Evolutionary conservation across 78 protist species (phyloP), one percentile per base, ranked within the genome.

Genomic region (Dictyostelium capitatum): DNA sequence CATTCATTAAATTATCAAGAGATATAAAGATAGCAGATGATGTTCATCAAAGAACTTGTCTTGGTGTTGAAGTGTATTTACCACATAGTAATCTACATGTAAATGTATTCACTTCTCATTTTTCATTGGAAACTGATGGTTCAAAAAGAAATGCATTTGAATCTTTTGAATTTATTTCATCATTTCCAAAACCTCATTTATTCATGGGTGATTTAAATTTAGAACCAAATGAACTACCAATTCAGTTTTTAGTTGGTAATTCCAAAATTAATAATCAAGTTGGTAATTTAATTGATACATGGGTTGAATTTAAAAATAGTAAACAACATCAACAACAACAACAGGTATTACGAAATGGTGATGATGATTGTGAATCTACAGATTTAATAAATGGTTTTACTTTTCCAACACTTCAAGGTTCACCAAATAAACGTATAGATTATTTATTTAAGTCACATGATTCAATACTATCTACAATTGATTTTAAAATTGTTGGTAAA

Each of bases 161-260:
- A 48, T 69, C 79, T 0, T 15, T 20, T 47, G 25, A 85, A 7
- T 85, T 20, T 14, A 62, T 70, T 9, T 74, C 59, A 32, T 51
- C 77, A 28, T 85, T 74, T 48, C 65, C 56, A 14, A 70, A 48
- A 69, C 70, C 74, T 1, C 81, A 83, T 50, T n/a, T 83, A 15
- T 75, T 85, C 47, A 57, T 75, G 56, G 92, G 92, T 17, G 92
- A 85, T 75, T 30, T 85, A 2, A 85, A 85, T 48, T 28, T 80
- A 54, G 47, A 32, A 28, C 92, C 92, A 15, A 25, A 28, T 30
- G 64, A 65, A 46, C 7, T 37, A 30, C 59, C 92, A 19, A 75
- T 85, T 30, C 82, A 75, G 59, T 75, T 75, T 32, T 41, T 85
- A 43, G 2, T 59, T 5, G 92, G 83, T 9, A 75, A 74, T 5